Evolutionary conservation across 352 stramenopile species (phyloP), one percentile per base, ranked within the genome.

Genomic region (Globisporangium okanoganense): DNA sequence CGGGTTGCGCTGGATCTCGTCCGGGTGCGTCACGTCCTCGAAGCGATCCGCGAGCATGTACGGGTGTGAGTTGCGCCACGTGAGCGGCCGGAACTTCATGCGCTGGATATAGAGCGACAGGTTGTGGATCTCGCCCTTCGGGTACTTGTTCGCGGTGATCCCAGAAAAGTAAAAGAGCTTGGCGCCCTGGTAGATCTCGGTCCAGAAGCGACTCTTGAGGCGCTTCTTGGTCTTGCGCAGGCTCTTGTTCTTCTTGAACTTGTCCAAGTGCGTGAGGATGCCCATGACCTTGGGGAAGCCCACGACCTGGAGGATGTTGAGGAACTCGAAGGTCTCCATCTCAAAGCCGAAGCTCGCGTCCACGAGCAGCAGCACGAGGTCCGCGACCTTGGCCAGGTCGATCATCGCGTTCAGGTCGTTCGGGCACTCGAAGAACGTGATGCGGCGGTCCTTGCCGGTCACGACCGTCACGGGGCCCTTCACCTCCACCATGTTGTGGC

Each of bases 241-340:
- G 60, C 94, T 97, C 72, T 99, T 99, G 70, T 96, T 96, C 56
- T 98, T 98, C 62, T 97, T 94, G 72, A 99, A 99, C 7, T 75
- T 78, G 82, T 99, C 98, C 48, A 99, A 74, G 73, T 99, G 96
- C 22, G 98, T 99, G 54, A 99, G 89, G 45, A 99, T 97, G 50
- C 97, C 97, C 90, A 99, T 99, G 29, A 98, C 93, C 67, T 97
- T 97, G 18, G 93, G 93, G 63, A 95, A 95, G 0, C 85, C 86
- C 0, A 87, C 74, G 29, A 90, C 79, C 77, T 99, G 98, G 10
- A 99, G 85, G 61, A 99, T 98, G 74, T 99, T 99, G 9, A 99
- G 86, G 70, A 99, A 99, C 82, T 99, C 98, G 61, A 99, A 99
- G 14, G 97, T 99, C 76, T 99, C 97, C 98, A 99, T 99, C 71